phyloP scores from a whole-genome alignment of 176 grass and related monocot species.

The Avena eriantha region DNA sequence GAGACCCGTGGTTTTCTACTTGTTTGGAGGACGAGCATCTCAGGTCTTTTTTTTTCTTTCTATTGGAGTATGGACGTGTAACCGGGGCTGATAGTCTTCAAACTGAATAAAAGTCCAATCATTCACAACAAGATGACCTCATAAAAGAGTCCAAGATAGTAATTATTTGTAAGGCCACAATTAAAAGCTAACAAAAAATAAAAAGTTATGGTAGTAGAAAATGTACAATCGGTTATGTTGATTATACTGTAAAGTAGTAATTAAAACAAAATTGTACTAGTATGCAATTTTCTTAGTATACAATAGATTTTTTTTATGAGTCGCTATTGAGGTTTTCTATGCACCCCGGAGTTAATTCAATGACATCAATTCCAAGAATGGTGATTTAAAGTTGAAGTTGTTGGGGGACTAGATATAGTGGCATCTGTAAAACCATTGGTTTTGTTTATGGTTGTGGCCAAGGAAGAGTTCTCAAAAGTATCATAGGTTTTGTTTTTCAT shows the following conservation, averaged over 20 bases:
- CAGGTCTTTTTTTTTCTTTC: neutral
- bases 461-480: neutral
- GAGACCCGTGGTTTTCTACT: neutral
- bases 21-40: neutral
- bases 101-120: neutral
- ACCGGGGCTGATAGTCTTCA: neutral
- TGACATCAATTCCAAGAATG: neutral
- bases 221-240: neutral
- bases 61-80: neutral
- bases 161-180: neutral
- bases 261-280: neutral
- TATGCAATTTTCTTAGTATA: no score
- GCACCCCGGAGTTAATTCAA: neutral
- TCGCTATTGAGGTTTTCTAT: neutral
- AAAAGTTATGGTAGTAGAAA: neutral
- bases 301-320: no score
- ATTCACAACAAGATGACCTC: neutral
- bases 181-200: neutral
- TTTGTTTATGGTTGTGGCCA: neutral
- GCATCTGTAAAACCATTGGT: neutral
- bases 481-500: no score
- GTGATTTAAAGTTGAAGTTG: neutral
- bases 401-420: neutral
- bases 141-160: neutral
- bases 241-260: neutral